Evolutionary conservation across 768 basidiomycete species (phyloP).

Genomic region (Mycena pura): DNA sequence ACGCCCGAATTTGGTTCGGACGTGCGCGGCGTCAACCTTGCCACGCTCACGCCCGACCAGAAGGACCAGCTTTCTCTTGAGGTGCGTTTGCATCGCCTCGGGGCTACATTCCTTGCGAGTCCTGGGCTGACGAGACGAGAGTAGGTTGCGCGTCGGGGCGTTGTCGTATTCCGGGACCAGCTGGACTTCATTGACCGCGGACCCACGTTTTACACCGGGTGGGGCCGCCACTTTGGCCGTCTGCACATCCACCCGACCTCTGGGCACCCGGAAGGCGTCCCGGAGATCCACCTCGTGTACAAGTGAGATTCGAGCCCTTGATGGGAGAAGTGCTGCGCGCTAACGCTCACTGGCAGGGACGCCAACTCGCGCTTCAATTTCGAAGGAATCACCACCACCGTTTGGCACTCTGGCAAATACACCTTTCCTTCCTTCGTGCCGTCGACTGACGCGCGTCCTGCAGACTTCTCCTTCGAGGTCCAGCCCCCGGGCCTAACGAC

Average conservation of each 20-base stretch:
- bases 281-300: conserved; percentile 85
- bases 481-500: conserved; percentile 88
- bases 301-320: conserved; percentile 43
- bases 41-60: conserved; percentile 59
- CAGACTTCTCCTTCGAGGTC: conserved; percentile 83
- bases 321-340: neutral
- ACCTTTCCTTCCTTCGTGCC: neutral
- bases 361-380: conserved; percentile 73
- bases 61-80: conserved; percentile 78
- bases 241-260: conserved; percentile 86
- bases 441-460: neutral
- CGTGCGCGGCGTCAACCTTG: conserved; percentile 72
- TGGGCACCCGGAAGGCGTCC: conserved; percentile 75
- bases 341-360: conserved; percentile 54
- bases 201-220: conserved; percentile 58
- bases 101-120: too few relatives aligned
- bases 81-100: conserved; percentile 39
- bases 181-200: conserved; percentile 76
- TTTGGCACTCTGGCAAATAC: conserved; percentile 67
- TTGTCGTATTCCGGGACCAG: conserved; percentile 81
- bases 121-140: too few relatives aligned
- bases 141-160: conserved; percentile 76
- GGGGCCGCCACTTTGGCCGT: conserved; percentile 23
- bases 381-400: conserved; percentile 58
- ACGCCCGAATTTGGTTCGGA: conserved; percentile 81